Evolutionary conservation across 108 stramenopile genomes (phyloP).

Genomic region (Nannochloropsis salina): DNA sequence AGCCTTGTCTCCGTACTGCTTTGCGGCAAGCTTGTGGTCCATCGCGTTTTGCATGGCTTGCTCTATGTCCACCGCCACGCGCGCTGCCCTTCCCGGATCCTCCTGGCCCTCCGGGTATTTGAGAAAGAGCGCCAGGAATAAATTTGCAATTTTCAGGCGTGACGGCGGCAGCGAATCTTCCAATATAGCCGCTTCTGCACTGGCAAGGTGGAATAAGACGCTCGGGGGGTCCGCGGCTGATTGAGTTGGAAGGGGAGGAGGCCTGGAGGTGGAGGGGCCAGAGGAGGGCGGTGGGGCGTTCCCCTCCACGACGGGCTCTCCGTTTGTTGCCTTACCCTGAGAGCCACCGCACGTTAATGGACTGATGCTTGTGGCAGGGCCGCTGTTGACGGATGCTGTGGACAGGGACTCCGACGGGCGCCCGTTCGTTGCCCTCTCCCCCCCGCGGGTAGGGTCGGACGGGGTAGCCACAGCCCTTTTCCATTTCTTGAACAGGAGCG

Average conservation of each 20-base stretch:
- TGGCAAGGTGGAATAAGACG: background rate
- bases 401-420: background rate
- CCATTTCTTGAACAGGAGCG: background rate
- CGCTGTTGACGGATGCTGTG: background rate
- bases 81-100: slow-evolving; percentile 23
- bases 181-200: background rate
- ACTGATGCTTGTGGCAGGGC: background rate
- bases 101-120: slow-evolving; percentile 11
- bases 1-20: slow-evolving; percentile 43
- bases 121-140: background rate
- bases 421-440: background rate
- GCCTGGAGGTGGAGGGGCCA: background rate
- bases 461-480: slow-evolving; percentile 6
- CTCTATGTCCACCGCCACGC: slow-evolving; percentile 36
- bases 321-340: background rate
- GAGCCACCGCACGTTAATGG: background rate
- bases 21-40: slow-evolving; percentile 17
- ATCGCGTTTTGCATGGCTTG: slow-evolving; percentile 29
- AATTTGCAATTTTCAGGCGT: slow-evolving; percentile 11
- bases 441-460: background rate
- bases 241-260: background rate
- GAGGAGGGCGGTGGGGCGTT: background rate
- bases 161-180: background rate
- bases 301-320: background rate
- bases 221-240: background rate